Conservation (phyloP, 495 filamentous ascomycete species). For the Neurospora cerealis region DNA sequence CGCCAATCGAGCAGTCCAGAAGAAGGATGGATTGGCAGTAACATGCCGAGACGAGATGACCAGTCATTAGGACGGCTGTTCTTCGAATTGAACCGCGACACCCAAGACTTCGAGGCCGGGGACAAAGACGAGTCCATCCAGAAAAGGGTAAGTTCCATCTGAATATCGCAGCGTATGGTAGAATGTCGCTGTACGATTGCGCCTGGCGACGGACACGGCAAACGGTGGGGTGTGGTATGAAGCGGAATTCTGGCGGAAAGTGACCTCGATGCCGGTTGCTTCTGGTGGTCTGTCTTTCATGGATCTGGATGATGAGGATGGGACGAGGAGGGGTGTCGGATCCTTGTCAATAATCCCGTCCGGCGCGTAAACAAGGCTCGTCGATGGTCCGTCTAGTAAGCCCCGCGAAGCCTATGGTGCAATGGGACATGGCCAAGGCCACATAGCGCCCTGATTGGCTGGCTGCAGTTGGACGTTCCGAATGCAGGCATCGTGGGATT, state of each 20-base stretch:
- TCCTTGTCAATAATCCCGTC: conserved; percentile 29
- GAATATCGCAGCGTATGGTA: conserved; percentile 1
- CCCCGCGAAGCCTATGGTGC: conserved; percentile 28
- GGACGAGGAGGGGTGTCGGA: conserved; percentile 18
- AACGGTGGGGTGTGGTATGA: conserved; percentile 23
- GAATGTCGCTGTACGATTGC: not conserved
- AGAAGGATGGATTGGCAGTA: not conserved
- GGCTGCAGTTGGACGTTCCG: conserved; percentile 6
- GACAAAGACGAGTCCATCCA: conserved; percentile 3
- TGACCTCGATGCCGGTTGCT: not conserved
- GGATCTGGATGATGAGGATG: conserved; percentile 11
- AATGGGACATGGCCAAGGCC: conserved; percentile 31
- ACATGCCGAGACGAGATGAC: not conserved
- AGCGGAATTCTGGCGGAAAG: conserved; percentile 13
- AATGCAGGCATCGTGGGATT: conserved; percentile 12
- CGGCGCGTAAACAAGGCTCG: conserved; percentile 42
- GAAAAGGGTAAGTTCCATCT: conserved; percentile 15
- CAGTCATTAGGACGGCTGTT: not conserved
- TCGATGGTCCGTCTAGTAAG: conserved; percentile 29
- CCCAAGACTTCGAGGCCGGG: not conserved
- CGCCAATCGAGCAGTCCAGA: not conserved
- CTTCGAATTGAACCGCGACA: not conserved
- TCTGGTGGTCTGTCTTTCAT: conserved; percentile 17
- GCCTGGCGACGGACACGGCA: conserved; percentile 10
- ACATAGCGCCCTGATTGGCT: conserved; percentile 30